Base-by-base conservation (phyloP, 257 asterid genomes). In the Jacaranda mimosifolia region DNA sequence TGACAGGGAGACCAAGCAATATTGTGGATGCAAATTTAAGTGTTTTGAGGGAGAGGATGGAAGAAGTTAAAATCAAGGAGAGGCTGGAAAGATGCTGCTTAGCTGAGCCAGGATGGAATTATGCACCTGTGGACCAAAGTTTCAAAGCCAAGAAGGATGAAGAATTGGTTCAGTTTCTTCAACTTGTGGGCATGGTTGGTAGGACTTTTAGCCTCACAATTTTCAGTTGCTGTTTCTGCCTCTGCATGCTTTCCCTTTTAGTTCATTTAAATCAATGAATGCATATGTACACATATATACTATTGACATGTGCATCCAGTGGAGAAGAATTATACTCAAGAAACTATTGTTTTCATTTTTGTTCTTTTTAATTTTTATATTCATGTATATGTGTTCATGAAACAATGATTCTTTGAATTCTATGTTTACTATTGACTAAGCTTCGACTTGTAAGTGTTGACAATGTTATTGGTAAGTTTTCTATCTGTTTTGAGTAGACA, bases 131-230 rank as follows among this genome's bases (percentile, higher is more conserved):
- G 0, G 43, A 43, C 7, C 14, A 74, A 0, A 48, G 8, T 49
- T 72, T 26, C 39, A 40, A 63, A 79, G 7, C 12, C 6, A 80
- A 74, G 39, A 74, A 9, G 46, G 73, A 45, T 6, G 43, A 63
- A 39, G 46, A 55, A 70, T 13, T 53, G n/a, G 3, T 48, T 42
- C 45, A 78, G 46, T 49, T 81, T 57, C 26, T 87, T 60, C 81
- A 80, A 71, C 67, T 86, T 56, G 10, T 78, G 52, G 52, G 76
- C 36, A 36, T 73, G 48, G 79, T 72, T 82, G 72, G 65, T 62
- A 81, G 82, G 26, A 87, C 85, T 73, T 70, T 87, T 64, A 86
- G 90, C 9, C 46, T 79, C 84, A 79, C 97, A 3, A 9, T 90
- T 52, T 49, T 83, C 43, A 73, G 79, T 21, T 86, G 91, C 77